phyloP scores from a whole-genome alignment of 164 flowering plant genomes.

The Magnolia sinica region DNA sequence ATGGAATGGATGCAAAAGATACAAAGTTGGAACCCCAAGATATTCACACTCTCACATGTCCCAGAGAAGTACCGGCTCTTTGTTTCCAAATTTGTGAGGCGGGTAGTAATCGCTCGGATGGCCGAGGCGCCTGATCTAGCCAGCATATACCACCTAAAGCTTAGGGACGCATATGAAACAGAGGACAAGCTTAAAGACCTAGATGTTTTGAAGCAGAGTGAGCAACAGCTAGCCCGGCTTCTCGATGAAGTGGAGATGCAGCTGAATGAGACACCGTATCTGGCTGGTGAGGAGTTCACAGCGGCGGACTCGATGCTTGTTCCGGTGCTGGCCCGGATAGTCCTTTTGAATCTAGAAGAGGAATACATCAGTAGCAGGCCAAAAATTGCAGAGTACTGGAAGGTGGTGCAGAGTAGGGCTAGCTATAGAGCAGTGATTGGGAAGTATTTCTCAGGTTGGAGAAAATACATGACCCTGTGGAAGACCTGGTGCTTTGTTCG shows the following conservation, averaged over 20 bases:
- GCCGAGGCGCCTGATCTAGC: conserved; percentile 83
- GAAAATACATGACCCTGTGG: conserved; percentile 60
- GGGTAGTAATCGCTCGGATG: conserved; percentile 84
- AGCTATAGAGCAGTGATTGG: conserved; percentile 77
- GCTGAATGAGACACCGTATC: conserved; percentile 49
- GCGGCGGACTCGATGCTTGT: conserved; percentile 79
- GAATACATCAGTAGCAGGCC: conserved; percentile 61
- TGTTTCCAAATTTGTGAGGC: conserved; percentile 69
- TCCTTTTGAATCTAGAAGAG: conserved; percentile 60
- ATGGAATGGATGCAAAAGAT: conserved; percentile 86
- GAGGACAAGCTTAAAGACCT: conserved; percentile 66
- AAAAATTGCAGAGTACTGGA: conserved; percentile 64
- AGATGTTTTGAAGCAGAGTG: conserved; percentile 38
- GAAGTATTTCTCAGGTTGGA: conserved; percentile 79
- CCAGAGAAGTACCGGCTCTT: conserved; percentile 56
- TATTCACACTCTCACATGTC: conserved; percentile 70
- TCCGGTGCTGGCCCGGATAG: conserved; percentile 67
- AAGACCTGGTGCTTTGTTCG: conserved; percentile 66
- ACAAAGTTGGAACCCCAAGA: conserved; percentile 75
- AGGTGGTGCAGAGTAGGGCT: conserved; percentile 55
- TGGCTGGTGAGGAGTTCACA: conserved; percentile 72
- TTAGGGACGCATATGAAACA: conserved; percentile 66
- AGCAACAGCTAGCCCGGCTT: conserved; percentile 57
- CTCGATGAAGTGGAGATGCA: conserved; percentile 73
- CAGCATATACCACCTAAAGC: conserved; percentile 68